These are phyloP conservation scores for Naganishia vaughanmartiniae DNA, from an alignment of 768 basidiomycete species.

Conservation along the genomic window DNA sequence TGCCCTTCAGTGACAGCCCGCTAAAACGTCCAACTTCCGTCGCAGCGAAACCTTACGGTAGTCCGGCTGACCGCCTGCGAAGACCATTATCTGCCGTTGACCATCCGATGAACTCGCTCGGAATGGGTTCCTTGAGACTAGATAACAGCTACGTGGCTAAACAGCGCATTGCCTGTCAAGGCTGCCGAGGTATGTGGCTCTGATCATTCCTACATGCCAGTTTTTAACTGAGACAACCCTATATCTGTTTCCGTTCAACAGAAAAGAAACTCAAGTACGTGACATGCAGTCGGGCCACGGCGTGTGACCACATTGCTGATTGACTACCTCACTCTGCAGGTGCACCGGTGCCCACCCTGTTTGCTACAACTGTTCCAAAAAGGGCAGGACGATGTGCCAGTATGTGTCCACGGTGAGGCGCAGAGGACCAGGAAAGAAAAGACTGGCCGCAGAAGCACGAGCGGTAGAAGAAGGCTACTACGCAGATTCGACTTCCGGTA, in stretches of 20 bases:
- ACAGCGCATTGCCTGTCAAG: conserved; percentile 19
- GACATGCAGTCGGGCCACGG: not conserved
- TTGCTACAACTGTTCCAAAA: conserved; percentile 19
- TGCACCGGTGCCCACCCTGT: conserved; percentile 13
- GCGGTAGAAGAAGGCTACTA: not conserved
- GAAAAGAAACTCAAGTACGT: conserved; percentile 23
- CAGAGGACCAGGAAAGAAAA: conserved; percentile 20
- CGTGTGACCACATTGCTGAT: not conserved
- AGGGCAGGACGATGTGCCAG: not conserved
- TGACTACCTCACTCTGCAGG: not conserved
- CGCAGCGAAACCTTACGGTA: not conserved
- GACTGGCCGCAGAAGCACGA: conserved; percentile 10
- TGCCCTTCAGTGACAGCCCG: not conserved
- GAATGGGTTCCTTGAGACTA: not conserved
- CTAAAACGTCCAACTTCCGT: not conserved
- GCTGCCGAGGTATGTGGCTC: not conserved
- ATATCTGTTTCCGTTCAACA: not conserved
- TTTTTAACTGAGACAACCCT: not conserved
- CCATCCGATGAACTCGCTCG: not conserved
- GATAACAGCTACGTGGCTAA: conserved; percentile 2
- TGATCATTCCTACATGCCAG: not conserved
- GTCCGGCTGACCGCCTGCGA: not conserved
- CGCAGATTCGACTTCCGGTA: conserved; percentile 5
- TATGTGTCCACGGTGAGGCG: not conserved
- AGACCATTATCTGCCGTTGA: not conserved